Percentiles rank a stretch among this genome's conserved stretches.
Evolutionary conservation across 495 filamentous ascomycete genomes (phyloP).

Genomic region (Penicillium cinerascens): DNA sequence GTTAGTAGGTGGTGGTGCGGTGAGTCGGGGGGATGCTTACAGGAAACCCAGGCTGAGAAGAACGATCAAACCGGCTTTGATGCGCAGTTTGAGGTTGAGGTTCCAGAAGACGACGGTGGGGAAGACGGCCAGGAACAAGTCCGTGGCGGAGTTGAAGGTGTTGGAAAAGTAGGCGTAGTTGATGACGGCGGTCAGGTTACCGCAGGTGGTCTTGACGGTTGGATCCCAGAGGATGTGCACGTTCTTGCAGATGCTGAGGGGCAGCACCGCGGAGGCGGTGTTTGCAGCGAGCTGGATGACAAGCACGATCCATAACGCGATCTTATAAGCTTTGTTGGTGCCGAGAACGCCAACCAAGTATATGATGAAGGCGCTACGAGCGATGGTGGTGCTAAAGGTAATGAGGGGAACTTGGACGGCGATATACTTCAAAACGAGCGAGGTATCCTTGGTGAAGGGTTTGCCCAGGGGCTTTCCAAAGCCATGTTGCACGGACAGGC

Average conservation of each 20-base stretch:
- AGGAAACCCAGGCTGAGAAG: slow-evolving; percentile 41
- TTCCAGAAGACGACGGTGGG: slow-evolving; percentile 45
- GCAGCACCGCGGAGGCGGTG: slow-evolving; percentile 27
- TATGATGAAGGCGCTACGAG: slow-evolving; percentile 31
- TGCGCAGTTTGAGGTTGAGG: slow-evolving; percentile 35
- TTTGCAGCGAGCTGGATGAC: slow-evolving; percentile 29
- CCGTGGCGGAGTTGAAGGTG: slow-evolving; percentile 38
- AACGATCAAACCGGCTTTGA: slow-evolving; percentile 38
- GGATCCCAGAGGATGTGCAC: slow-evolving; percentile 25
- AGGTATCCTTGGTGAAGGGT: slow-evolving; percentile 6
- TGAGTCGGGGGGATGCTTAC: slow-evolving; percentile 16
- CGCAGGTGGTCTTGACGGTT: slow-evolving; percentile 25
- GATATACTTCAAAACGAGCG: slow-evolving; percentile 28
- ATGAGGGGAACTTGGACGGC: slow-evolving; percentile 31
- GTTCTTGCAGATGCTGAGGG: slow-evolving; percentile 30
- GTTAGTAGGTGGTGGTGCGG: neutral
- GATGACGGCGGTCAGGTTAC: slow-evolving; percentile 20
- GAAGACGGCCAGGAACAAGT: slow-evolving; percentile 41
- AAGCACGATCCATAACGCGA: slow-evolving; percentile 25
- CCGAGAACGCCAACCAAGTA: slow-evolving; percentile 33
- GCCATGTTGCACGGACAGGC: slow-evolving; percentile 25
- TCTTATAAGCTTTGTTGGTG: slow-evolving; percentile 23
- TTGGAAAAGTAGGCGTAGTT: slow-evolving; percentile 35
- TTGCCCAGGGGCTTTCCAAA: slow-evolving; percentile 25
- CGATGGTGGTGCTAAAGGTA: slow-evolving; percentile 34